Conservation (phyloP, 148 eudicot genomes). For the Fagopyrum tataricum region DNA sequence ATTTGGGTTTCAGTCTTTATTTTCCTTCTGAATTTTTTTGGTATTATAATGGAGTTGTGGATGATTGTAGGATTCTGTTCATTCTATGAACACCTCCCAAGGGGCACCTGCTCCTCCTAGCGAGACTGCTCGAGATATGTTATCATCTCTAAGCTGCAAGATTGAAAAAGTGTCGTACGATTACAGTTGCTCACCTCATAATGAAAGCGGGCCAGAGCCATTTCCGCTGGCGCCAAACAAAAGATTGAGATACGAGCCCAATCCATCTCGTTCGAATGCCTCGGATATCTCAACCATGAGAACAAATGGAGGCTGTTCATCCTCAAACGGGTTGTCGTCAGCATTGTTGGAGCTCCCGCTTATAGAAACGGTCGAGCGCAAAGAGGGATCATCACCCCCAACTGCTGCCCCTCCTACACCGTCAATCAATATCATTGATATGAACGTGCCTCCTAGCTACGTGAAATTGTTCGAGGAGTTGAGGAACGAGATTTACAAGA, state of each 20-base stretch:
- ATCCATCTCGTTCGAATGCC: constrained; percentile 38
- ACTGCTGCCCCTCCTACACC: background rate
- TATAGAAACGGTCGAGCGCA: constrained; percentile 36
- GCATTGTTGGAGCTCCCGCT: constrained; percentile 62
- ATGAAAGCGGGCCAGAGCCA: constrained; percentile 27
- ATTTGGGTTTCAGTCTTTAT: too few species aligned
- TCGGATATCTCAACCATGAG: constrained; percentile 79
- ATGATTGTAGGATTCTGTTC: constrained; percentile 11
- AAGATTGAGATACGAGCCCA: constrained; percentile 52
- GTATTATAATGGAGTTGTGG: background rate
- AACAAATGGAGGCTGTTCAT: constrained; percentile 46
- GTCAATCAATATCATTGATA: constrained; percentile 52
- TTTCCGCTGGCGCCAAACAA: constrained; percentile 43
- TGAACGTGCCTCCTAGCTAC: constrained; percentile 85
- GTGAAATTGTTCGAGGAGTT: constrained; percentile 79
- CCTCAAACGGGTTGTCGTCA: constrained; percentile 32
- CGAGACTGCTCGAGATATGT: constrained; percentile 7
- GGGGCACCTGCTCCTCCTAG: background rate
- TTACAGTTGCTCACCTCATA: background rate
- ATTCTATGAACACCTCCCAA: background rate
- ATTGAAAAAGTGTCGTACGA: background rate
- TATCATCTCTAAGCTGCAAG: constrained; percentile 11
- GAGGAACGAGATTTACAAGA: constrained; percentile 71
- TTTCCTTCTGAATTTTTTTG: too few species aligned
- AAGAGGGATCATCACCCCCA: constrained; percentile 24